Base-by-base conservation (phyloP, 306 rosid genomes). In the Lathyrus oleraceus region DNA sequence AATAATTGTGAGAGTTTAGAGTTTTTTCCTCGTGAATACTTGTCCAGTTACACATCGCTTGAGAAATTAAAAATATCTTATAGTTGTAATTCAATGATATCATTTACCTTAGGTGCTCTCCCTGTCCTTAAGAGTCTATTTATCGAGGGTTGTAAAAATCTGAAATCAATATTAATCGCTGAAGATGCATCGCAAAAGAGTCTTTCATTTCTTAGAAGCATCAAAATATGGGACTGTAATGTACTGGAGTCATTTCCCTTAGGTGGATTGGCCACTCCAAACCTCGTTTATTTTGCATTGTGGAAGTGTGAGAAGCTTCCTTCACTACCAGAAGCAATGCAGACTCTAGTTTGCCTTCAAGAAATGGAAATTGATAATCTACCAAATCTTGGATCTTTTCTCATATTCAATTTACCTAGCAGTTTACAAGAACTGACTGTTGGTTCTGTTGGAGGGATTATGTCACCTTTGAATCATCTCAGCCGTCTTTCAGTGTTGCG, bases 231-330 rank as follows among this genome's bases (percentile, higher is more conserved):
- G 0, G 0, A 4, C 45, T 72, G 69, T 61, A 5, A 11, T 61
- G n/a, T 20, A 1, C 32, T 72, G 1, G 36, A 61, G 11, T 48
- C 69, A 7, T 61, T 72, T 47, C 10, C 49, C 2, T 8, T 14
- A 4, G 39, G 15, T 7, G 45, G 69, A 61, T 38, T 42, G 10
- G 7, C 30, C 6, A 36, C 62, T 48, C 52, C 69, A 11, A 43
- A 27, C 47, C 57, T 71, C 30, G 16, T 11, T 25, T 0, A 2
- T 19, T 7, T 52, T 0, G 5, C 0, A 1, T 5, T 52, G n/a
- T 32, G 10, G 10, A 35, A 39, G 17, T 71, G 86, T 71, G 45
- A 54, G 12, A 70, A 27, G 17, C 57, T 70, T 12, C 2, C 5
- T 8, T 70, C 75, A 1, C 16, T 70, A 27, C 64, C 74, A 0